phyloP scores from a whole-genome alignment of 164 flowering plant genomes.

The Stephania yunnanensis region DNA sequence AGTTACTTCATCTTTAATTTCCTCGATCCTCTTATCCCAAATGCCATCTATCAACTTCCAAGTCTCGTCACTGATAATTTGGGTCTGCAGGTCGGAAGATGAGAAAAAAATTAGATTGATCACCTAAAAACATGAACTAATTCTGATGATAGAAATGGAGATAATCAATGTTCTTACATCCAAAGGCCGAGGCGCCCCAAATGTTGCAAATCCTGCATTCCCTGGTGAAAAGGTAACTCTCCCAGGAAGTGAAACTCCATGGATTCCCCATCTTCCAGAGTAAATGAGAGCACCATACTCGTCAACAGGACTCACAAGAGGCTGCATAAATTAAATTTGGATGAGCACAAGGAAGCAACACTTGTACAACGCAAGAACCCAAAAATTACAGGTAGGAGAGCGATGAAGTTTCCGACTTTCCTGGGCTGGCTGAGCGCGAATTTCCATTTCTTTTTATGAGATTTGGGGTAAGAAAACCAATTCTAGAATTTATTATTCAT shows the following conservation, averaged over 20 bases:
- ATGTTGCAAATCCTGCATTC: constrained; percentile 78
- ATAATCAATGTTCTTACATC: constrained; percentile 38
- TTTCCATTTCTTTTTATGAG: background rate
- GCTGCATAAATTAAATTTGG: constrained; percentile 34
- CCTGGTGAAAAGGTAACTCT: constrained; percentile 95
- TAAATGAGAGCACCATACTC: constrained; percentile 87
- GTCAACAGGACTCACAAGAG: constrained; percentile 60
- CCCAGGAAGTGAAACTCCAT: constrained; percentile 83
- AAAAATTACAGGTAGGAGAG: background rate
- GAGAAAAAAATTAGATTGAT: background rate
- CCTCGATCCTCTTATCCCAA: constrained; percentile 75
- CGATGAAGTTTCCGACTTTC: background rate
- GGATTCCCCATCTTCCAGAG: constrained; percentile 92
- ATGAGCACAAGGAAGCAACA: constrained; percentile 4
- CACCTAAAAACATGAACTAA: background rate
- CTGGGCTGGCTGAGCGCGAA: background rate
- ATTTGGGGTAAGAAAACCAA: background rate
- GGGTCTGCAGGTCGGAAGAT: constrained; percentile 50
- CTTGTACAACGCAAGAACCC: background rate
- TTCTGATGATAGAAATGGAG: background rate
- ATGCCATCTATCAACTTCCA: constrained; percentile 88
- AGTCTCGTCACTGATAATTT: constrained; percentile 76
- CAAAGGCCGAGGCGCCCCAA: constrained; percentile 96
- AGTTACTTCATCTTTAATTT: constrained; percentile 52
- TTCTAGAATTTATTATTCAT: background rate